Percentiles rank a stretch among this genome's conserved stretches.
Evolutionary conservation across 305 asterid species (phyloP).

Genomic region (Plantago coronopus): DNA sequence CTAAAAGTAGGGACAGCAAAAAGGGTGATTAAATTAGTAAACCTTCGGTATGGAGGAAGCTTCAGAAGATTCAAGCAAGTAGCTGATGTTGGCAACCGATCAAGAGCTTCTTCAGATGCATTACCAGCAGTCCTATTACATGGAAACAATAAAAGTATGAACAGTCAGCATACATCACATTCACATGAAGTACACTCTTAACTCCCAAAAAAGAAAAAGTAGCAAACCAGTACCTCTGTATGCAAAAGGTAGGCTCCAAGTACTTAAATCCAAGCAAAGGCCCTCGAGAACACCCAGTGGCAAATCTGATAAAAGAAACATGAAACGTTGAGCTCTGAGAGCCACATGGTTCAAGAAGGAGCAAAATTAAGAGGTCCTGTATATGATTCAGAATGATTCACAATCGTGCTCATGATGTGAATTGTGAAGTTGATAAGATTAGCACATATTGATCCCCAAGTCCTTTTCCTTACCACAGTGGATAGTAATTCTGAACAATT

Average conservation of each 20-base stretch:
- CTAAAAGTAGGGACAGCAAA: neutral
- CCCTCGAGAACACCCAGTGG: constrained; percentile 96
- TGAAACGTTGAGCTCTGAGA: neutral
- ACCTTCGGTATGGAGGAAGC: constrained; percentile 97
- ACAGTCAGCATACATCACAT: constrained; percentile 3
- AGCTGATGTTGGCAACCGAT: constrained; percentile 90
- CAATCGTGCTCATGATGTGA: no score
- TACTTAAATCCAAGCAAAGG: constrained; percentile 90
- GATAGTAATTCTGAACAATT: no score
- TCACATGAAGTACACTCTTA: neutral
- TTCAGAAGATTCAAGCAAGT: constrained; percentile 98
- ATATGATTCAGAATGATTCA: no score
- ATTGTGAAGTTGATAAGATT: no score
- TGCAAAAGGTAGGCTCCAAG: constrained; percentile 86
- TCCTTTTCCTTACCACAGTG: no score
- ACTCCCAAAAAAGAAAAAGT: constrained; percentile 16
- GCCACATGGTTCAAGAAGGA: constrained; percentile 1
- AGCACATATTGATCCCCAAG: no score
- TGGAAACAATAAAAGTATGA: constrained; percentile 6
- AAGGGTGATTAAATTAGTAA: constrained; percentile 12
- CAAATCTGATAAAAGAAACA: constrained; percentile 50
- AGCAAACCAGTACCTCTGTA: constrained; percentile 56
- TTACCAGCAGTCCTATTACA: constrained; percentile 72
- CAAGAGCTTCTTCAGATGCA: constrained; percentile 80
- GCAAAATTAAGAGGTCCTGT: no score